phyloP scores from a whole-genome alignment of 768 basidiomycete species.

The Punctularia strigosozonata region DNA sequence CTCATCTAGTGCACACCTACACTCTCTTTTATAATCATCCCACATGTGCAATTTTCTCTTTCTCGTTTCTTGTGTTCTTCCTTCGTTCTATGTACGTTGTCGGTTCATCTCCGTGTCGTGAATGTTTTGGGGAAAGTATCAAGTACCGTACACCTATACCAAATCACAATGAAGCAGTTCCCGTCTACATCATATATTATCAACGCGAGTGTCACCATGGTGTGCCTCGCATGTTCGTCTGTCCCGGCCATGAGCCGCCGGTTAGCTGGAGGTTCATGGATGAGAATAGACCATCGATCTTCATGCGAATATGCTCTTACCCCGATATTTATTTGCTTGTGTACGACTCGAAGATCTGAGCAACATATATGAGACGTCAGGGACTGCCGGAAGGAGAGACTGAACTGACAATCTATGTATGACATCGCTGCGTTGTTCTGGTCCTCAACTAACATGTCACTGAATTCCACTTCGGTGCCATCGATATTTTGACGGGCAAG shows the following conservation, averaged over 20 bases:
- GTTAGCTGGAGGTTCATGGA: background rate
- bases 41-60: background rate
- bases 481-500: conserved; percentile 91
- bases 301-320: conserved; percentile 11
- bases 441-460: conserved; percentile 96
- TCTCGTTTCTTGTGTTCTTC: background rate
- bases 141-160: background rate
- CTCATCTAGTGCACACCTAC: background rate
- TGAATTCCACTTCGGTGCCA: conserved; percentile 87
- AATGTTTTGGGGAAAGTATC: background rate
- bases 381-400: background rate
- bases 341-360: conserved; percentile 24
- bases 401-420: conserved; percentile 72
- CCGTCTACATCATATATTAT: background rate
- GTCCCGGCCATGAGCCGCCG: background rate
- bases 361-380: background rate
- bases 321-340: conserved; percentile 25
- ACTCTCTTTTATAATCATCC: background rate
- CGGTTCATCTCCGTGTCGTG: no score
- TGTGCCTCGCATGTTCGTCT: background rate
- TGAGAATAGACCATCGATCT: background rate
- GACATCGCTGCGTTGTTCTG: conserved; percentile 92
- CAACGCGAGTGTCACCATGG: background rate
- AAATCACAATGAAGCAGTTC: background rate
- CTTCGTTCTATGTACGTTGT: background rate